These are phyloP conservation scores for Thalassiosira sp. DNA, from an alignment of 352 stramenopile species.

Conservation along the genomic window DNA sequence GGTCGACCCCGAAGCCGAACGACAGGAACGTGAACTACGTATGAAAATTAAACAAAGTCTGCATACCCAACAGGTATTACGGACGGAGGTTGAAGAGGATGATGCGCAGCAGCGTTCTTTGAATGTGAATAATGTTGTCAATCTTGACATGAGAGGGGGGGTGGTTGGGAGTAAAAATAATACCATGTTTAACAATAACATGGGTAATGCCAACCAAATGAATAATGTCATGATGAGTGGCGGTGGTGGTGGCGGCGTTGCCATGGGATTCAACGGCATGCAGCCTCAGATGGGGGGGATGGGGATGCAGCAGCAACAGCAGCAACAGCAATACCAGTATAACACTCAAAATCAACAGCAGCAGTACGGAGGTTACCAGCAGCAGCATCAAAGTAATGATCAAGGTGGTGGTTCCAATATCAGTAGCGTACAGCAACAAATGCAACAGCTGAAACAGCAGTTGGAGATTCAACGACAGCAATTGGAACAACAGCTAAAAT, in stretches of 20 bases:
- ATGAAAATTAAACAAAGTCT: slow-evolving; percentile 34
- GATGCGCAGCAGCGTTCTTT: not conserved
- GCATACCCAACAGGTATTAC: slow-evolving; percentile 7
- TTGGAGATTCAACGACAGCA: not conserved
- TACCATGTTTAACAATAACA: not conserved
- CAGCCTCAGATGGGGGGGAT: not conserved
- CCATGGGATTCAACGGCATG: not conserved
- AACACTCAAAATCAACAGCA: slow-evolving; percentile 1
- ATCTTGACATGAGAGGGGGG: not conserved
- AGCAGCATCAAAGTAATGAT: not conserved
- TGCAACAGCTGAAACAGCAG: not conserved
- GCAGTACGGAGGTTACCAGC: not conserved
- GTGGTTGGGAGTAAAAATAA: not conserved
- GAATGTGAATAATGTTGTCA: not conserved
- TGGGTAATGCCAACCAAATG: not conserved
- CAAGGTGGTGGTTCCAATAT: not conserved
- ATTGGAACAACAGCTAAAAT: not conserved
- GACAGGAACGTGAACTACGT: slow-evolving; percentile 19
- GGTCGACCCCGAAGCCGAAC: not conserved
- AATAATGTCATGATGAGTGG: slow-evolving; percentile 3
- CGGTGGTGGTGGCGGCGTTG: too few species aligned
- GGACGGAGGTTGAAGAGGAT: slow-evolving; percentile 5
- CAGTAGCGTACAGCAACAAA: not conserved
- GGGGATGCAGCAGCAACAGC: not conserved
- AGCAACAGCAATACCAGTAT: slow-evolving; percentile 4